phyloP scores from a whole-genome alignment of 345 rosid species.

The Eucalyptus curtisii region DNA sequence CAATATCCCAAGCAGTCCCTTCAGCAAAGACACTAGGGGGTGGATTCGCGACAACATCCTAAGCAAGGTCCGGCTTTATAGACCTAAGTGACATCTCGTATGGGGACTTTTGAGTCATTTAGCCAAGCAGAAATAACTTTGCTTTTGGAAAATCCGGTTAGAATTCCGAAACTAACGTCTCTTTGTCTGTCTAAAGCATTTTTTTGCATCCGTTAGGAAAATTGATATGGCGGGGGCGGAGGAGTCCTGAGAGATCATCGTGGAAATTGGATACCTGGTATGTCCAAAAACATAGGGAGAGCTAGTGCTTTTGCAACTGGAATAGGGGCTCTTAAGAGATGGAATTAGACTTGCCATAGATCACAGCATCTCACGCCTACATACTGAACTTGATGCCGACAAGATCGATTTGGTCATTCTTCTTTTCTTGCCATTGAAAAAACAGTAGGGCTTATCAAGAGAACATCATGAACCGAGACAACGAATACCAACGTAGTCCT shows the following conservation, averaged over 20 bases:
- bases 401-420: no score
- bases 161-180: background rate
- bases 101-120: background rate
- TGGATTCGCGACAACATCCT: background rate
- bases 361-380: no score
- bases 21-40: background rate
- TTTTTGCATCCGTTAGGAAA: rapidly evolving
- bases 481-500: no score
- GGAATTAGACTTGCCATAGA: no score
- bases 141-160: no score
- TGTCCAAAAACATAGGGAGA: background rate
- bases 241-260: background rate
- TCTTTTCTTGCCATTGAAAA: no score
- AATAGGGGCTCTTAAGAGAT: background rate
- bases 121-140: no score
- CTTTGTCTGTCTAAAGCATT: background rate
- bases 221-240: background rate
- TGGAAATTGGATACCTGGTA: background rate
- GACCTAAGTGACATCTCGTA: background rate
- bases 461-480: no score
- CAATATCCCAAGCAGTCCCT: background rate
- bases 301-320: background rate
- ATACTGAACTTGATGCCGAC: no score
- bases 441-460: no score
- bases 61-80: background rate